Base-by-base conservation (phyloP, 2,329 filamentous ascomycete genomes). In the Diatrype stigma region DNA sequence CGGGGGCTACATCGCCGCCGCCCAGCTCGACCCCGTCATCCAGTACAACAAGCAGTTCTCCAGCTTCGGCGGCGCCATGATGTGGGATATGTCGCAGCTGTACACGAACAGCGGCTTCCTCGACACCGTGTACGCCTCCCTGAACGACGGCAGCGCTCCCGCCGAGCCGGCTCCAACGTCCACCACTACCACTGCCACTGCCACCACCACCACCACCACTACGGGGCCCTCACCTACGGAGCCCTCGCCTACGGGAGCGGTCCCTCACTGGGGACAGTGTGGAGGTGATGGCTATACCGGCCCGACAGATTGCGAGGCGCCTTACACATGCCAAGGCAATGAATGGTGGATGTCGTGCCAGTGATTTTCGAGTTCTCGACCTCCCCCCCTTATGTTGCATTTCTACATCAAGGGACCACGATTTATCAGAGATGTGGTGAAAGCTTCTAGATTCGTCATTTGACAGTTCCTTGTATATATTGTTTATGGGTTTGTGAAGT, bases 11-110 rank as follows among this genome's bases (percentile, higher is more conserved):
- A 61, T 75, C 11, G 60, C 67, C 3, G 72, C 73, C 1, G 58
- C 60, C 16, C 64, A 71, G 34, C 69, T 86, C 37, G 66, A 63
- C 16, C 61, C 70, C 3, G 71, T 82, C 17, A 73, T 86, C 50
- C 55, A 72, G 30, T 85, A 80, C 57, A 73, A 69, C 45, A 75
- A 76, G 64, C 63, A 64, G 21, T 85, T 77, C 57, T 63, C 68
- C 3, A 84, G 75, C 62, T 86, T 86, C 57, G 83, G 81, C 3
- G 84, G 84, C 19, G 75, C 83, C 21, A 85, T 86, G 83, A 72
- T 85, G 66, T 86, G 82, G 83, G 84, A 86, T 63, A 77, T 78
- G 64, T 79, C 73, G n/a, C 81, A 84, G 67, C 73, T 77, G 3
- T 81, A 75, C 52, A 68, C 69, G 19, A 85, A 85, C 62, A 37